Percentiles rank a stretch among this genome's conserved stretches.
Conservation (phyloP, 2,329 filamentous ascomycete genomes). For the Tolypocladium amazonense region DNA sequence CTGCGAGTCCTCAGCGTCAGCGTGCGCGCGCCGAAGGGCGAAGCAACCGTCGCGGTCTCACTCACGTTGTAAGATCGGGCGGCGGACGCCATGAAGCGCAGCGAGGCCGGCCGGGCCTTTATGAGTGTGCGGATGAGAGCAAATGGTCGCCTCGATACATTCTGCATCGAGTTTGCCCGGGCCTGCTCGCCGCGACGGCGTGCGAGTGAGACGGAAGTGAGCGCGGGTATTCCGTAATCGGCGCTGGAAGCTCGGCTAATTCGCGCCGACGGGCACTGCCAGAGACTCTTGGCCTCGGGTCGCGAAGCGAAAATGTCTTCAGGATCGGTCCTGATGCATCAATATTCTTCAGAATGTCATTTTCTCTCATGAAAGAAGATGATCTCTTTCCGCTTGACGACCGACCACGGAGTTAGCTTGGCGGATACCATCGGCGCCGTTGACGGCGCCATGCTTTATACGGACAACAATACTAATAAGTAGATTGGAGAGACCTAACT, state of each 20-base stretch:
- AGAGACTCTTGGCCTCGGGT: neutral
- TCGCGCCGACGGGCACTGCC: neutral
- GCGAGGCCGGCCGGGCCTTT: conserved; percentile 5
- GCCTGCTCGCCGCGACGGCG: neutral
- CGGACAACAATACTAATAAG: neutral
- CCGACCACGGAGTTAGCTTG: neutral
- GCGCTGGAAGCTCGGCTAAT: neutral
- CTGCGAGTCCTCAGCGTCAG: conserved; percentile 29
- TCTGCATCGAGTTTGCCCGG: conserved; percentile 16
- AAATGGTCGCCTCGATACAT: conserved; percentile 18
- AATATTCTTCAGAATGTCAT: no score
- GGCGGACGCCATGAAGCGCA: conserved; percentile 17
- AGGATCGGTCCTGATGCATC: neutral
- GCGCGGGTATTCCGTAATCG: neutral
- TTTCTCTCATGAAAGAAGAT: neutral
- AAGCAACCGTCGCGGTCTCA: neutral
- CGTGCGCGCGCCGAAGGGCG: neutral
- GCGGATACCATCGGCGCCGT: neutral
- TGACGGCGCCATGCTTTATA: neutral
- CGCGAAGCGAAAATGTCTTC: neutral
- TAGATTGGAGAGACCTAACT: neutral
- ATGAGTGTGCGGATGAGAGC: conserved; percentile 10
- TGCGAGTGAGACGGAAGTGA: neutral
- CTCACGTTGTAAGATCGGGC: conserved; percentile 24
- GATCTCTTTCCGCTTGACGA: neutral